Evolutionary conservation across 2,329 filamentous ascomycete species (phyloP).

Genomic region (Dactylellina haptotyla): DNA sequence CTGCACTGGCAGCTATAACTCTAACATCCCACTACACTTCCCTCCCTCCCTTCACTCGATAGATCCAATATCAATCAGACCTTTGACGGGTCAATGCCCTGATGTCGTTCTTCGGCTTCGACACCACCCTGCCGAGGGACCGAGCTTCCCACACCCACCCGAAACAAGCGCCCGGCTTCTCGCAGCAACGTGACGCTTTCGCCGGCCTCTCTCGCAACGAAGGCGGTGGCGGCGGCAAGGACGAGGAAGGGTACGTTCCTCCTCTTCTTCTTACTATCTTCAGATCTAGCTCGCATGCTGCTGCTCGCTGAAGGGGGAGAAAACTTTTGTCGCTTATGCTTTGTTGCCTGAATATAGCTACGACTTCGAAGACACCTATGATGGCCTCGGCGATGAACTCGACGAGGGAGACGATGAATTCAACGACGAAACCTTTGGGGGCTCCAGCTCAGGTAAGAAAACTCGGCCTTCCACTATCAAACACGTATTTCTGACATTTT

Average conservation of each 20-base stretch:
- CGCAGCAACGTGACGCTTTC: conserved; percentile 85
- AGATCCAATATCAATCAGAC: too few relatives aligned
- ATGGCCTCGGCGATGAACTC: conserved; percentile 88
- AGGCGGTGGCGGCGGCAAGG: conserved; percentile 68
- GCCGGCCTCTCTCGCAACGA: conserved; percentile 76
- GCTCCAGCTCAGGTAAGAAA: conserved; percentile 64
- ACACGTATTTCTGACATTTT: conserved; percentile 1
- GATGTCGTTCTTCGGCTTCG: conserved; percentile 95
- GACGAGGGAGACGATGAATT: conserved; percentile 92
- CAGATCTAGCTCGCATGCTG: neutral
- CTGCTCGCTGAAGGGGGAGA: too few relatives aligned
- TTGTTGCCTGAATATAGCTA: conserved; percentile 67
- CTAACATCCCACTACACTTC: conserved; percentile 8
- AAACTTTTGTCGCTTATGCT: conserved; percentile 57
- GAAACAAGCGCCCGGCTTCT: conserved; percentile 78
- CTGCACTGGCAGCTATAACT: too few relatives aligned
- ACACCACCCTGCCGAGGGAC: conserved; percentile 70
- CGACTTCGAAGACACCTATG: conserved; percentile 97
- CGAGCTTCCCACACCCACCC: conserved; percentile 69
- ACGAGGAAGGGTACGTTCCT: conserved; percentile 62
- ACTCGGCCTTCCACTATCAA: neutral
- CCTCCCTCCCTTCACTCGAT: conserved; percentile 2
- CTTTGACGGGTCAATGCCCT: conserved; percentile 15
- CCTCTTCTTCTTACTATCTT: neutral
- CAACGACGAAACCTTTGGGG: conserved; percentile 94